Conservation (phyloP, 225 moss, liverwort and hornwort species). For the Pseudoscleropodium purum region DNA sequence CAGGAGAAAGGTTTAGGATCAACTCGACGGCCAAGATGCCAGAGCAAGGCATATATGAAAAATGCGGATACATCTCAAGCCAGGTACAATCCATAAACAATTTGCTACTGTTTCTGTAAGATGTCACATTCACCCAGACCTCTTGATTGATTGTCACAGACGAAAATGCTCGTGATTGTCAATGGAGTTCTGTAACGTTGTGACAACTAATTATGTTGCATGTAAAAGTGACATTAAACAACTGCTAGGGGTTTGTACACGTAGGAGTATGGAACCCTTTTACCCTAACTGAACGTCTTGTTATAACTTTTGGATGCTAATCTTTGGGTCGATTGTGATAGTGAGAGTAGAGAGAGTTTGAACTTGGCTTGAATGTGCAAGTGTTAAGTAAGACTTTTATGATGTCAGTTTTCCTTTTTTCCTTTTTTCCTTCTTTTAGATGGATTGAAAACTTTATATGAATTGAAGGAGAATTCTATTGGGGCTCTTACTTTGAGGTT, state of each 20-base stretch:
- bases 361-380: too few relatives aligned
- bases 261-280: neutral
- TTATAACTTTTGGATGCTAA: neutral
- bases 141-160: neutral
- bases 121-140: too few relatives aligned
- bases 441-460: neutral
- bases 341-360: neutral
- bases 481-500: neutral
- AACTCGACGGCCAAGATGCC: slow-evolving; percentile 85
- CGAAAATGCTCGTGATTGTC: neutral
- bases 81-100: slow-evolving; percentile 35
- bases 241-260: neutral
- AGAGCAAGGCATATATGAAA: slow-evolving; percentile 92
- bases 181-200: neutral
- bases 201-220: too few relatives aligned
- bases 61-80: slow-evolving; percentile 95
- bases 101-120: too few relatives aligned
- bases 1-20: slow-evolving; percentile 87
- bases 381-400: neutral
- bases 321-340: neutral
- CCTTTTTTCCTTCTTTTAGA: too few relatives aligned
- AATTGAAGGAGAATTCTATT: neutral
- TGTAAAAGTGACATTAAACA: neutral
- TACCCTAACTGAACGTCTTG: neutral
- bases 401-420: rapidly evolving